Percentiles rank a stretch among this genome's conserved stretches.
Conservation (phyloP, 306 rosid genomes). For the Fragaria vesca region DNA sequence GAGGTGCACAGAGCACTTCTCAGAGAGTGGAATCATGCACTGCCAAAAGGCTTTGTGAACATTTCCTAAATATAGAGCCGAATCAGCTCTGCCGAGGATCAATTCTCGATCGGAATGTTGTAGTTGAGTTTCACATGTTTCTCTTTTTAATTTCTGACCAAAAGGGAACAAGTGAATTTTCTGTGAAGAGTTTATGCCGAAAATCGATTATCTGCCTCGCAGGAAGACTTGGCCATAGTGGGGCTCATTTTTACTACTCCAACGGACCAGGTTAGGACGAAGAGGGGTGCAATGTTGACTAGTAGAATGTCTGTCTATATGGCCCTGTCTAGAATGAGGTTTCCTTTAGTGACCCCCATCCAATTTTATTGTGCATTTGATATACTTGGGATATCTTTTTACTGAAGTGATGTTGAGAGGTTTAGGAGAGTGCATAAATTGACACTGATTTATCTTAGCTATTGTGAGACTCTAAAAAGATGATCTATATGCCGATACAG, state of each 20-base stretch:
- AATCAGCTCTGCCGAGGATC: too few species aligned
- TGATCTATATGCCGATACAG: neutral
- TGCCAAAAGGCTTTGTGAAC: too few species aligned
- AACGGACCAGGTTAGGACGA: neutral
- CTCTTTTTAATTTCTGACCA: neutral
- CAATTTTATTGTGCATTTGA: neutral
- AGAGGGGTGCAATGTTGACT: neutral
- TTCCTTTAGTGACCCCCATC: neutral
- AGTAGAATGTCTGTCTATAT: neutral
- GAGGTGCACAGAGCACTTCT: too few species aligned
- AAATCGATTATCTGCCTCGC: neutral
- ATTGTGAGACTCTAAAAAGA: neutral
- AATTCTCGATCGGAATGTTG: neutral
- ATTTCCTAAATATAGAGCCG: too few species aligned
- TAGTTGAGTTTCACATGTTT: neutral
- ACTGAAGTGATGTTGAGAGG: neutral
- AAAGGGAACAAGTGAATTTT: neutral
- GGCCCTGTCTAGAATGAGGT: neutral
- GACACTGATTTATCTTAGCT: neutral
- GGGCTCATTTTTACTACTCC: neutral
- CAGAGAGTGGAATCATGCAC: too few species aligned
- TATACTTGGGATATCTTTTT: neutral
- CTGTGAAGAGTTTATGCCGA: neutral
- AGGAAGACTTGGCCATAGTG: neutral
- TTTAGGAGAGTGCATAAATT: neutral